These are phyloP conservation scores for Oleoguttula mirabilis DNA, from an alignment of 495 filamentous ascomycete species.

Conservation along the genomic window DNA sequence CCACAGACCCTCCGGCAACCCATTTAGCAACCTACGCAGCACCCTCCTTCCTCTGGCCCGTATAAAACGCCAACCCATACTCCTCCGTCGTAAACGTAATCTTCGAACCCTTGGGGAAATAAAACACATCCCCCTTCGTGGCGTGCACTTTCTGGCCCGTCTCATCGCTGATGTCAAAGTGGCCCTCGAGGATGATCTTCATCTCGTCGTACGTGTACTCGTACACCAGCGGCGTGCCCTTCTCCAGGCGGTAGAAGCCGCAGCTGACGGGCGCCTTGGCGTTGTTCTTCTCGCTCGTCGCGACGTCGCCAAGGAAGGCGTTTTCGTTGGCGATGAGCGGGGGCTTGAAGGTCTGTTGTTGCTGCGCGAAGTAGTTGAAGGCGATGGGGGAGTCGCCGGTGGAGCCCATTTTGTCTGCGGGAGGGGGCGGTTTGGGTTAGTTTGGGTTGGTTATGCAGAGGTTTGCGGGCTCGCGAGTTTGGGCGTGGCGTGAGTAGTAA, in stretches of 20 bases:
- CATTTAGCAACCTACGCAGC: conserved; percentile 22
- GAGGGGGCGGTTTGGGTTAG: background rate
- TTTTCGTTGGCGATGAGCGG: conserved; percentile 66
- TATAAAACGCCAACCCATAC: conserved; percentile 60
- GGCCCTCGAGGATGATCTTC: conserved; percentile 71
- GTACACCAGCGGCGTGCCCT: conserved; percentile 62
- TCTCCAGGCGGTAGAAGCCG: conserved; percentile 65
- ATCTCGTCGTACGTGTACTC: conserved; percentile 67
- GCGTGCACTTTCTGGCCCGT: conserved; percentile 57
- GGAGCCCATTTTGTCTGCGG: conserved; percentile 8
- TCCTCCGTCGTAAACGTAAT: conserved; percentile 63
- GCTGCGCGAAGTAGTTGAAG: conserved; percentile 46
- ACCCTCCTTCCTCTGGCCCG: conserved; percentile 27
- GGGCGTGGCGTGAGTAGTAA: background rate
- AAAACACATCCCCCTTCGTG: conserved; percentile 60
- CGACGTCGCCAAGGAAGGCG: conserved; percentile 57
- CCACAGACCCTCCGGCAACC: no score
- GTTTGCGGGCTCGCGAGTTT: no score
- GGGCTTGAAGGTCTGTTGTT: conserved; percentile 54
- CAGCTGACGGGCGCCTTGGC: conserved; percentile 51
- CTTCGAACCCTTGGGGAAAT: conserved; percentile 63
- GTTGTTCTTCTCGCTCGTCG: conserved; percentile 45
- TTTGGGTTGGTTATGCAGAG: no score
- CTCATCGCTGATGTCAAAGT: conserved; percentile 62
- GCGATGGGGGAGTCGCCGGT: conserved; percentile 19